phyloP scores from a whole-genome alignment of 1,139 yeast genomes.

The Scheffersomyces insectosa region DNA sequence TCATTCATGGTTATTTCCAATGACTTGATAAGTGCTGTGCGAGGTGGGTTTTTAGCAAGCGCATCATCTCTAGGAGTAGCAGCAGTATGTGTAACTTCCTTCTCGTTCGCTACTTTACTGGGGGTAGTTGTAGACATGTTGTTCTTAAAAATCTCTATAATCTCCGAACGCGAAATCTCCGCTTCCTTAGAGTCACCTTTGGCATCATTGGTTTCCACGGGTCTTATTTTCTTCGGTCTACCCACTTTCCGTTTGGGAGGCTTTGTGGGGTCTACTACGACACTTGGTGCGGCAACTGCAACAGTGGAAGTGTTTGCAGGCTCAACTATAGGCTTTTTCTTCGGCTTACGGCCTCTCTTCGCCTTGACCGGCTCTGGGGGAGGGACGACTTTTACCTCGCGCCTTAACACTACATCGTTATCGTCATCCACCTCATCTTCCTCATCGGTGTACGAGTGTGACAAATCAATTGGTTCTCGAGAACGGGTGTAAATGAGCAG shows the following conservation, averaged over 20 bases:
- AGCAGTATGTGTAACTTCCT: background rate
- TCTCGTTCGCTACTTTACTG: background rate
- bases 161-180: background rate
- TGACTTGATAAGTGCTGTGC: background rate
- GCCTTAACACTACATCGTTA: background rate
- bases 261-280: too few species aligned
- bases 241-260: background rate
- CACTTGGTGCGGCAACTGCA: background rate
- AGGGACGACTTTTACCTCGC: background rate
- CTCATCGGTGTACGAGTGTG: background rate
- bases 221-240: background rate
- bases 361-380: slow-evolving; percentile 2
- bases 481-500: too few species aligned
- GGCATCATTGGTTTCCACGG: background rate
- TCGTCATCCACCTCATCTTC: slow-evolving; percentile 4
- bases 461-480: background rate
- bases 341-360: slow-evolving; percentile 1
- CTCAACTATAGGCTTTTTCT: background rate
- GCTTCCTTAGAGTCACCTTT: background rate
- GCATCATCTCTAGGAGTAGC: background rate
- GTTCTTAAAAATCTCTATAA: background rate
- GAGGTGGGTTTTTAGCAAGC: background rate
- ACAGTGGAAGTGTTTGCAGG: background rate
- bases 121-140: background rate
- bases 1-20: slow-evolving; percentile 1